A percentile compares a stretch with the other conserved stretches of the same genome.
Conservation (phyloP, 345 rosid genomes). For the Viola odorata region DNA sequence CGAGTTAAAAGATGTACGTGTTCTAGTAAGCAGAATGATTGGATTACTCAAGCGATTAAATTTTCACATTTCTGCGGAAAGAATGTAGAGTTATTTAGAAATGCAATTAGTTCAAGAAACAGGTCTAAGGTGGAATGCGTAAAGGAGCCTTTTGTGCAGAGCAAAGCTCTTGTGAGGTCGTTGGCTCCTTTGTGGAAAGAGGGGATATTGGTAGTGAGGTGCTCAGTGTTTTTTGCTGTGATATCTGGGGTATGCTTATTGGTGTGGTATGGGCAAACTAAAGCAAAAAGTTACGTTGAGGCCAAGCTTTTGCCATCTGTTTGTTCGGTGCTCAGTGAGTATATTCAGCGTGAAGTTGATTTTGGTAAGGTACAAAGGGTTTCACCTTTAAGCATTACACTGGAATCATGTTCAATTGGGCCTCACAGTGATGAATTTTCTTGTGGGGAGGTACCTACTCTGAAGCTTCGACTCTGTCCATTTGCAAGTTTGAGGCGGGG, state of each 20-base stretch:
- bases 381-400: slow-evolving; percentile 74
- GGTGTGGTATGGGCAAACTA: slow-evolving; percentile 82
- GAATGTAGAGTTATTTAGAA: slow-evolving; percentile 57
- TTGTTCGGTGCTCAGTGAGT: slow-evolving; percentile 69
- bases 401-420: slow-evolving; percentile 75
- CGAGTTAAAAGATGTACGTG: slow-evolving; percentile 31
- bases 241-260: slow-evolving; percentile 80
- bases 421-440: slow-evolving; percentile 81
- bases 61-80: slow-evolving; percentile 63
- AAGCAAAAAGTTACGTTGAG: slow-evolving; percentile 65
- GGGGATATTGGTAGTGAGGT: slow-evolving; percentile 73
- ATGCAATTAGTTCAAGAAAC: slow-evolving; percentile 53
- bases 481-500: slow-evolving; percentile 88
- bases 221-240: slow-evolving; percentile 63
- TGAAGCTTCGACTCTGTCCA: slow-evolving; percentile 75
- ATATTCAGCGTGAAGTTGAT: slow-evolving; percentile 72
- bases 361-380: slow-evolving; percentile 77
- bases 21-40: slow-evolving; percentile 47
- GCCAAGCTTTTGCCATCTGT: slow-evolving; percentile 79
- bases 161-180: slow-evolving; percentile 57
- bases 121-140: slow-evolving; percentile 52
- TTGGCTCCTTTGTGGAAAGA: slow-evolving; percentile 64
- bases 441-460: slow-evolving; percentile 76
- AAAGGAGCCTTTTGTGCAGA: slow-evolving; percentile 52
- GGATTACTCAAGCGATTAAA: slow-evolving; percentile 52